These are phyloP conservation scores for Cutaneotrichosporon cutaneum DNA, from an alignment of 1,284 basidiomycete genomes.

Conservation along the genomic window DNA sequence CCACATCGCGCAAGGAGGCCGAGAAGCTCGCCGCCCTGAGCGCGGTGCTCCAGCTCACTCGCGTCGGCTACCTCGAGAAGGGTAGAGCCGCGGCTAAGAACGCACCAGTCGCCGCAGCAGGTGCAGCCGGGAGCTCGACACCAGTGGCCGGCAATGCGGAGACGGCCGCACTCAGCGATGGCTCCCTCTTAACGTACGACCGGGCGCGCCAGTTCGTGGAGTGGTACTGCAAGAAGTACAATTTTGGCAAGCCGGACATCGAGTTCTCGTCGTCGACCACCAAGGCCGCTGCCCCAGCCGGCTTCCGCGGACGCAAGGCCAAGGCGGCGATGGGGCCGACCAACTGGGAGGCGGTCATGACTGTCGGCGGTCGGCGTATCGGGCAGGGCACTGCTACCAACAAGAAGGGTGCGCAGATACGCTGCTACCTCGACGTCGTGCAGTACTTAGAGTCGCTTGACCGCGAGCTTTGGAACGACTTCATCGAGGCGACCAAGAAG, in stretches of 20 bases:
- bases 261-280: slow-evolving; percentile 55
- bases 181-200: slow-evolving; percentile 66
- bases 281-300: background rate
- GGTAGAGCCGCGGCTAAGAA: slow-evolving; percentile 18
- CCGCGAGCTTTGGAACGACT: slow-evolving; percentile 72
- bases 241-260: slow-evolving; percentile 78
- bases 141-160: slow-evolving; percentile 8
- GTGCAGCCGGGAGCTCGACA: slow-evolving; percentile 23
- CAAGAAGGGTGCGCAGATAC: slow-evolving; percentile 74
- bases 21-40: slow-evolving; percentile 73
- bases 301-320: slow-evolving; percentile 9
- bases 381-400: slow-evolving; percentile 68
- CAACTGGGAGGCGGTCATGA: slow-evolving; percentile 78
- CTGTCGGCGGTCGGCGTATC: slow-evolving; percentile 73
- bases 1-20: slow-evolving; percentile 65
- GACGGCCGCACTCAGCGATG: slow-evolving; percentile 61
- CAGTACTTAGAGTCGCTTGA: slow-evolving; percentile 84
- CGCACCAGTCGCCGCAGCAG: slow-evolving; percentile 10
- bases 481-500: slow-evolving; percentile 50
- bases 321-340: slow-evolving; percentile 33
- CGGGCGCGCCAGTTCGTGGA: slow-evolving; percentile 89
- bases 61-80: slow-evolving; percentile 56
- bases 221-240: slow-evolving; percentile 83
- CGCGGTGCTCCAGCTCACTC: slow-evolving; percentile 67
- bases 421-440: slow-evolving; percentile 83